phyloP scores from a whole-genome alignment of 805 yeast species.

The Saccharomycopsis sp. region DNA sequence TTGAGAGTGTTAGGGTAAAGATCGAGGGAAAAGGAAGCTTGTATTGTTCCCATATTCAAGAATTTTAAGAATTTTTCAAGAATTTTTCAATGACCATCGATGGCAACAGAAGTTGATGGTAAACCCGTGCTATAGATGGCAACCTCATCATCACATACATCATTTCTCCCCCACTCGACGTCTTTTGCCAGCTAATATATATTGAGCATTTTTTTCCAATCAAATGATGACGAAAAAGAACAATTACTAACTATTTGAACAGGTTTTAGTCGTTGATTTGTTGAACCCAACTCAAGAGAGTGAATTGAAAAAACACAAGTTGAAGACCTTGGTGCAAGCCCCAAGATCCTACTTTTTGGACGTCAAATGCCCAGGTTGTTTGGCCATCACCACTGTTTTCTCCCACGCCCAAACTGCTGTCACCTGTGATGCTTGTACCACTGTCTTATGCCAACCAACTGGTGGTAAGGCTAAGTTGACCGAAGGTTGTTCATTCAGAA shows the following conservation, averaged over 20 bases:
- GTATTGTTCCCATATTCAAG: too few relatives aligned
- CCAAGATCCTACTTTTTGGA: constrained; percentile 99
- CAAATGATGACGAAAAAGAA: constrained; percentile 2
- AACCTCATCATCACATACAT: too few relatives aligned
- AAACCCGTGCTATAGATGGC: too few relatives aligned
- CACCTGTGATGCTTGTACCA: constrained; percentile 97
- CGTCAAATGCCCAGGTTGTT: constrained; percentile 99
- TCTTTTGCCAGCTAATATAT: too few relatives aligned
- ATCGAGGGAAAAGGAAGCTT: too few relatives aligned
- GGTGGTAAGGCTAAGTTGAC: constrained; percentile 99
- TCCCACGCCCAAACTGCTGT: constrained; percentile 99
- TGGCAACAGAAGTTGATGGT: too few relatives aligned
- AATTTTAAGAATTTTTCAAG: too few relatives aligned
- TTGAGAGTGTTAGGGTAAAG: too few relatives aligned
- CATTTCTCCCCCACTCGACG: too few relatives aligned
- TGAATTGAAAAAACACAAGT: constrained; percentile 95
- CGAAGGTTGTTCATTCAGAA: constrained; percentile 99
- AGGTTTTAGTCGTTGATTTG: constrained; percentile 99
- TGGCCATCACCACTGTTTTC: constrained; percentile 98
- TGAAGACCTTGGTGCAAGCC: constrained; percentile 91
- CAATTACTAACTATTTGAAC: constrained; percentile 11
- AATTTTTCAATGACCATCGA: too few relatives aligned
- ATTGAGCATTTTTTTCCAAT: constrained; percentile 3
- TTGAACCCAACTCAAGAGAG: constrained; percentile 96
- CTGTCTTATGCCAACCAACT: constrained; percentile 97